These are phyloP conservation scores for Candida ipomoeae DNA, from an alignment of 805 yeast species.

Conservation along the genomic window DNA sequence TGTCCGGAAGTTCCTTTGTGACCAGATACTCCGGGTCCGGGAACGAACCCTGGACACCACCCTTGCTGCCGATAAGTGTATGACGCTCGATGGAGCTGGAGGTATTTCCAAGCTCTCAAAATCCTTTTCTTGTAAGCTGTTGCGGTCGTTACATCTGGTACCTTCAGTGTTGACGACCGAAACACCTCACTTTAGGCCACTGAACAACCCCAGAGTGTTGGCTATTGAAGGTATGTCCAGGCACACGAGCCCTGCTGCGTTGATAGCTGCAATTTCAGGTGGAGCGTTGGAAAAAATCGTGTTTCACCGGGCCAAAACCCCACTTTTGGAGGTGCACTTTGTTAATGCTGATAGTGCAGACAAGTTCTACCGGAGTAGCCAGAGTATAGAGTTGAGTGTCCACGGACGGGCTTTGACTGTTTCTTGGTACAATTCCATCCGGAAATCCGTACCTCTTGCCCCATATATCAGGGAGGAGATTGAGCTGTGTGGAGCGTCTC, in stretches of 20 bases:
- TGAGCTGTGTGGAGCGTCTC: constrained; percentile 44
- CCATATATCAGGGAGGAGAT: constrained; percentile 29
- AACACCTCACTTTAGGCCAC: background rate
- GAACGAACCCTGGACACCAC: background rate
- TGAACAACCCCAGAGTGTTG: constrained; percentile 20
- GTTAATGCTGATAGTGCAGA: constrained; percentile 50
- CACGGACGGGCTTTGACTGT: constrained; percentile 52
- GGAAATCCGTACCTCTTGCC: constrained; percentile 22
- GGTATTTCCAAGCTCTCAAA: background rate
- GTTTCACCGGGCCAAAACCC: constrained; percentile 17
- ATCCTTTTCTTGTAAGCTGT: constrained; percentile 1
- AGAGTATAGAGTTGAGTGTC: constrained; percentile 47
- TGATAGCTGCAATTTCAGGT: constrained; percentile 57
- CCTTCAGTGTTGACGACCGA: background rate
- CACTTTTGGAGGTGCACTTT: constrained; percentile 47
- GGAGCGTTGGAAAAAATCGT: constrained; percentile 62
- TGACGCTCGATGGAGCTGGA: background rate
- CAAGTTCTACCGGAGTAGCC: constrained; percentile 47
- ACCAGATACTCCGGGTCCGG: constrained; percentile 12
- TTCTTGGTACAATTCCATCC: constrained; percentile 38
- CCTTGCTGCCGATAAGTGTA: background rate
- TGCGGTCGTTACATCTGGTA: background rate
- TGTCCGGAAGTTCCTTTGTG: constrained; percentile 11
- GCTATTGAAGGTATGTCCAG: constrained; percentile 38
- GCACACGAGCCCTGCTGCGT: constrained; percentile 43